These are phyloP conservation scores for Westerdykella aurantiaca DNA, from an alignment of 2,329 filamentous ascomycete genomes.

Conservation along the genomic window DNA sequence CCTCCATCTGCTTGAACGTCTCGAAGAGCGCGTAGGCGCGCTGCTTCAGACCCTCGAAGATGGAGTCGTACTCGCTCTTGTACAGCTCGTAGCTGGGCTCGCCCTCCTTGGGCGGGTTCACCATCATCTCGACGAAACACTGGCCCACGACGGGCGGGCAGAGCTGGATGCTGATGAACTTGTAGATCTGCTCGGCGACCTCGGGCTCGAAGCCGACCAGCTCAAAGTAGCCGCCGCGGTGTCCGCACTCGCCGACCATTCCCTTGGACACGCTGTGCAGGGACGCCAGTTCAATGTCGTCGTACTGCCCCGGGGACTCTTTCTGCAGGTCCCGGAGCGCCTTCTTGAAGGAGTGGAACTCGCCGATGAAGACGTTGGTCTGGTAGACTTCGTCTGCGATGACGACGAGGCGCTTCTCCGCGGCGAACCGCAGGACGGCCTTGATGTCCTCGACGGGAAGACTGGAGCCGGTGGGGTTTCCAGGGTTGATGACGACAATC, in stretches of 20 bases:
- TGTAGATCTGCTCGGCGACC: constrained; percentile 93
- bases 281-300: constrained; percentile 80
- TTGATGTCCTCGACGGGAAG: constrained; percentile 73
- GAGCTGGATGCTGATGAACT: constrained; percentile 95
- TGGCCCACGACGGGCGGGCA: constrained; percentile 94
- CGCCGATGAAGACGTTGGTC: constrained; percentile 92
- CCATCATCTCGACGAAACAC: constrained; percentile 95
- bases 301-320: constrained; percentile 62
- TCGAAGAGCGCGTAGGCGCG: constrained; percentile 81
- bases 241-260: constrained; percentile 97
- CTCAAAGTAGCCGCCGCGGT: constrained; percentile 97
- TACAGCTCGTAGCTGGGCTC: constrained; percentile 82
- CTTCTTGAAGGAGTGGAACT: constrained; percentile 95
- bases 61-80: constrained; percentile 74
- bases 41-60: constrained; percentile 70
- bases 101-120: constrained; percentile 82
- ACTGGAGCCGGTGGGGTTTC: constrained; percentile 91
- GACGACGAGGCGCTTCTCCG: constrained; percentile 77
- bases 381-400: constrained; percentile 98
- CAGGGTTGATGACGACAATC: constrained; percentile 96
- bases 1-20: constrained; percentile 92
- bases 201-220: constrained; percentile 79
- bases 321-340: constrained; percentile 76
- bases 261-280: constrained; percentile 95
- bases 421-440: constrained; percentile 79